Evolutionary conservation across 805 yeast genomes (phyloP).

Genomic region (Ogataea parapolymorpha): DNA sequence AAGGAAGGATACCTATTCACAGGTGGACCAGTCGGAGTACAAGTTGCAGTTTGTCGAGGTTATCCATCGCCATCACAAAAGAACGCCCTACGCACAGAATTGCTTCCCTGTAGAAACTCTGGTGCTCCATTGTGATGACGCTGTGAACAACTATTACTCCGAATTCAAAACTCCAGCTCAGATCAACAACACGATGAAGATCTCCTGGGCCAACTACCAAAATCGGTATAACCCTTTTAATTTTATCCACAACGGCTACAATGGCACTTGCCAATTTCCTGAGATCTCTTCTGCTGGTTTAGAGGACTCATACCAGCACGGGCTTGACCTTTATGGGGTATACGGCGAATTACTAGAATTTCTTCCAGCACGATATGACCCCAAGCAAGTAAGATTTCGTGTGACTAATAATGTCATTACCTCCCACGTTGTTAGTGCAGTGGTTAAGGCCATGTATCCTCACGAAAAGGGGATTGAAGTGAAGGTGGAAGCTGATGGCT

Average conservation of each 20-base stretch:
- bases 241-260: slow-evolving; percentile 22
- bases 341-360: slow-evolving; percentile 35
- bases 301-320: slow-evolving; percentile 38
- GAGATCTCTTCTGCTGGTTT: slow-evolving; percentile 40
- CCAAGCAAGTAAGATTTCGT: slow-evolving; percentile 31
- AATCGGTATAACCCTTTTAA: slow-evolving; percentile 30
- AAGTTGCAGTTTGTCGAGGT: slow-evolving; percentile 37
- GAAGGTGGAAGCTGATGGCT: slow-evolving; percentile 27
- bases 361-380: slow-evolving; percentile 35
- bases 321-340: slow-evolving; percentile 36
- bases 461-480: slow-evolving; percentile 29
- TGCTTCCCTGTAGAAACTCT: slow-evolving; percentile 32
- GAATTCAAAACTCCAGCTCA: slow-evolving; percentile 14
- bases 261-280: slow-evolving; percentile 38
- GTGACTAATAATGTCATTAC: slow-evolving; percentile 40
- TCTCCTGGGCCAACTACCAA: slow-evolving; percentile 26
- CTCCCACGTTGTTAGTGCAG: slow-evolving; percentile 37
- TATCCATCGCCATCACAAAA: slow-evolving; percentile 43
- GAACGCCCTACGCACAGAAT: slow-evolving; percentile 40
- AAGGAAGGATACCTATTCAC: slow-evolving; percentile 32
- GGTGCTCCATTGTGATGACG: slow-evolving; percentile 30
- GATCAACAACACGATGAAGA: slow-evolving; percentile 9
- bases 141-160: slow-evolving; percentile 27
- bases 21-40: slow-evolving; percentile 22
- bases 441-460: slow-evolving; percentile 39